Conservation (phyloP, 768 basidiomycete genomes). For the Lentinula lateritia region DNA sequence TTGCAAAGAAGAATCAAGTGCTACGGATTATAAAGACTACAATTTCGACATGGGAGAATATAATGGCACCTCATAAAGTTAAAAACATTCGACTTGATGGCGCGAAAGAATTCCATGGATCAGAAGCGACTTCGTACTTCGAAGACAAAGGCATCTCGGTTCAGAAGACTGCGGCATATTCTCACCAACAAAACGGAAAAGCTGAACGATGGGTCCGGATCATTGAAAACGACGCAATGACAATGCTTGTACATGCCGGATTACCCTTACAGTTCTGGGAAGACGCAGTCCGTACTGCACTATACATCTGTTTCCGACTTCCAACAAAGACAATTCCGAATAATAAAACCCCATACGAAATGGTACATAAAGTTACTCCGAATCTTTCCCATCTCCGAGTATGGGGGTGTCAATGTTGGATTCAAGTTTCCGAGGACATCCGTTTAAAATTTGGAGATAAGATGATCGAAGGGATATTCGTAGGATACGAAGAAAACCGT, state of each 20-base stretch:
- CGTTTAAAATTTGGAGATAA: too few relatives aligned
- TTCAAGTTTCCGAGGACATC: too few relatives aligned
- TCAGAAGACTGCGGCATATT: slow-evolving; percentile 16
- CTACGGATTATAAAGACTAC: too few relatives aligned
- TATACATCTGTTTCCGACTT: slow-evolving; percentile 16
- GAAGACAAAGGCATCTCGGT: slow-evolving; percentile 17
- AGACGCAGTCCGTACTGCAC: slow-evolving; percentile 14
- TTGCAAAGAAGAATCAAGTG: too few relatives aligned
- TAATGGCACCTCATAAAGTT: not conserved
- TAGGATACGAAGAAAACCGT: not conserved
- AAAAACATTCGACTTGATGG: not conserved
- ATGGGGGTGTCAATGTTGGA: slow-evolving; percentile 3
- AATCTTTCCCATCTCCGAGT: not conserved
- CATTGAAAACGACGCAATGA: slow-evolving; percentile 22
- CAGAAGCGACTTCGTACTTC: not conserved
- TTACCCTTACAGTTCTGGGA: slow-evolving; percentile 18
- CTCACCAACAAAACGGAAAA: slow-evolving; percentile 38
- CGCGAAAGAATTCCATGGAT: not conserved
- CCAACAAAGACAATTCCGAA: slow-evolving; percentile 11
- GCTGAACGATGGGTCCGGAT: slow-evolving; percentile 33
- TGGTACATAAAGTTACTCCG: not conserved
- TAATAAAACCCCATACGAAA: slow-evolving; percentile 11
- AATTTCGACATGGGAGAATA: too few relatives aligned
- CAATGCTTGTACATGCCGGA: slow-evolving; percentile 21
- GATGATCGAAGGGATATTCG: not conserved